phyloP scores from a whole-genome alignment of 495 filamentous ascomycete species.

The Coniosporium apollinis region DNA sequence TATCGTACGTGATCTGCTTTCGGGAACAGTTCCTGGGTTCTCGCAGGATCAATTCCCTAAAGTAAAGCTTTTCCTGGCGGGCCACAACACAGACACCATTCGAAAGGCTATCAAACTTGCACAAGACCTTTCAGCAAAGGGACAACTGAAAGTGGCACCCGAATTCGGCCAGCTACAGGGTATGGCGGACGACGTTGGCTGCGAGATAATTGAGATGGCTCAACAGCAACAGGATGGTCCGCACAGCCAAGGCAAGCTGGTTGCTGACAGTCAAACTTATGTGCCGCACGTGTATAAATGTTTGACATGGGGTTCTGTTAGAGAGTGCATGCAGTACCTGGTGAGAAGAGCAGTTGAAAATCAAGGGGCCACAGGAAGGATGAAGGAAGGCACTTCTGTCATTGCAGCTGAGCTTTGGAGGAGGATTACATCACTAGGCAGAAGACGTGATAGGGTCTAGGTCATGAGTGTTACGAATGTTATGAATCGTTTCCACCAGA shows the following conservation, averaged over 20 bases:
- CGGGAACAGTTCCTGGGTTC: constrained; percentile 11
- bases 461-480: too few relatives aligned
- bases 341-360: constrained; percentile 25
- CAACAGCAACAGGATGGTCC: background rate
- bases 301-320: constrained; percentile 23
- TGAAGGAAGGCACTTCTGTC: constrained; percentile 17
- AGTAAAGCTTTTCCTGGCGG: constrained; percentile 25
- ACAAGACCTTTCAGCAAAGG: constrained; percentile 17
- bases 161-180: constrained; percentile 18
- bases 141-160: constrained; percentile 23
- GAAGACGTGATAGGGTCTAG: too few relatives aligned
- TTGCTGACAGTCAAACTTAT: constrained; percentile 5
- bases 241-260: constrained; percentile 13
- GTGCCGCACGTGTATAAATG: constrained; percentile 24
- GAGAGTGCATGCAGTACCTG: constrained; percentile 25
- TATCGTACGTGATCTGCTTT: constrained; percentile 23
- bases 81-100: constrained; percentile 23
- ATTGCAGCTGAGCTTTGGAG: too few relatives aligned
- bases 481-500: too few relatives aligned
- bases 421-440: too few relatives aligned
- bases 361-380: constrained; percentile 21
- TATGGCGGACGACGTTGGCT: constrained; percentile 26
- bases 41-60: constrained; percentile 16
- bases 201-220: constrained; percentile 2
- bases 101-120: constrained; percentile 23